Evolutionary conservation across 2,329 filamentous ascomycete genomes (phyloP), one percentile per base, ranked within the genome.

Genomic region (Tolypocladium guangdongense): DNA sequence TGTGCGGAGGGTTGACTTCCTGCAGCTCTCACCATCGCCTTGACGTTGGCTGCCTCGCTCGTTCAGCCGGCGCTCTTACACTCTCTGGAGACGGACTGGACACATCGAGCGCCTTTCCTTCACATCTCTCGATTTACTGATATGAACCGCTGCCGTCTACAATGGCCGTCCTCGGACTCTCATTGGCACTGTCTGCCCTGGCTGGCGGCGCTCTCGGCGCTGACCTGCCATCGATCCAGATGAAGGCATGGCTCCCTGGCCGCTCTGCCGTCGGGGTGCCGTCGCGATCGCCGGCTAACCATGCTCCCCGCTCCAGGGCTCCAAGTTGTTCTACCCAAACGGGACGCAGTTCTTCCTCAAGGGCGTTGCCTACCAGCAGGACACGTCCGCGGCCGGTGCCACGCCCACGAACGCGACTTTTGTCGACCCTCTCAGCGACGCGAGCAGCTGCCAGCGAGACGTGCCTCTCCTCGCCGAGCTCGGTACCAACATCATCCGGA

Each of bases 351-450:
- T 80, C 74, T 95, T 84, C 78, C 89, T 97, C 71, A 89, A 87
- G 71, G 93, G 93, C 74, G 78, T 99, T 62, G 93, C 93, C 61
- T 99, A 99, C 75, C 93, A 99, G 77, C 83, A 91, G 75, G 88
- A 92, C 63, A 77, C 77, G 59, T 76, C 76, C 59, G 75, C 80
- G 51, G 78, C 77, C 52, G 79, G 82, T 56, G 65, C 65, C 54
- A 74, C 75, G 52, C 75, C 56, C 56, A 57, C 73, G 38, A 69
- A 68, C 52, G 67, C 66, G 56, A 68, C 71, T 52, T 97, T 91
- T 76, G 80, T 77, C 58, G 93, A 99, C 68, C 92, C 93, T 55
- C 82, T 99, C 41, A 79, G 89, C 60, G 83, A 95, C 65, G 71
- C 73, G 54, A 72, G 74, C 36, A 71, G 74, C 61, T 97, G 93